These are phyloP conservation scores for Pleochaeta shiraiana DNA, from an alignment of 2,329 filamentous ascomycete genomes.

Conservation along the genomic window DNA sequence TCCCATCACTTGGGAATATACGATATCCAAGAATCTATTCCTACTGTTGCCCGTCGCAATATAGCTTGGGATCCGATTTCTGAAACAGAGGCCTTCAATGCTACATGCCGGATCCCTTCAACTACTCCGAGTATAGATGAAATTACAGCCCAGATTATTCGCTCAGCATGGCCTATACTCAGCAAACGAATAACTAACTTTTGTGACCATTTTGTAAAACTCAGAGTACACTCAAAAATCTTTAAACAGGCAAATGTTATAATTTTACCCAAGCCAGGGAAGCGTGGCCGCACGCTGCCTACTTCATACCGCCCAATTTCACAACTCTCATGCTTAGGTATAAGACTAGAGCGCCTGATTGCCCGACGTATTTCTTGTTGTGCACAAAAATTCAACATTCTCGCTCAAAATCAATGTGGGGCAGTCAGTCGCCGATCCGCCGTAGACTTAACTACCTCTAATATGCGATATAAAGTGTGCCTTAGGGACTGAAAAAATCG, in stretches of 20 bases:
- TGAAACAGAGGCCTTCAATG: neutral
- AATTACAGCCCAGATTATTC: neutral
- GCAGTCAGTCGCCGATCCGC: neutral
- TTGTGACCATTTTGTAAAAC: neutral
- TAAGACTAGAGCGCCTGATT: neutral
- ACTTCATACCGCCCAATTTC: neutral
- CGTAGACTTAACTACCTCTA: neutral
- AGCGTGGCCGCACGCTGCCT: neutral
- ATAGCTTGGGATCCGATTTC: neutral
- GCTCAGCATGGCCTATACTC: neutral
- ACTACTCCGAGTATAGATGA: neutral
- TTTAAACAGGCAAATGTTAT: conserved; percentile 1
- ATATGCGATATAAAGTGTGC: neutral
- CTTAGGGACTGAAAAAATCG: neutral
- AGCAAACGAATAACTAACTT: neutral
- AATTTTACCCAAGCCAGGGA: neutral
- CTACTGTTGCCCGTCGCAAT: neutral
- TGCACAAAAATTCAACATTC: neutral
- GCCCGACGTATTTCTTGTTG: neutral
- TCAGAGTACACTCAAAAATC: neutral
- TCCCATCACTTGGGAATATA: neutral
- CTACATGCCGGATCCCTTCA: neutral
- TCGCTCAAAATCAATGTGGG: neutral
- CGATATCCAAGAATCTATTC: neutral
- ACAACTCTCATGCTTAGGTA: neutral